Base-by-base conservation (phyloP, 495 filamentous ascomycete species). In the Ramalina intermedia region DNA sequence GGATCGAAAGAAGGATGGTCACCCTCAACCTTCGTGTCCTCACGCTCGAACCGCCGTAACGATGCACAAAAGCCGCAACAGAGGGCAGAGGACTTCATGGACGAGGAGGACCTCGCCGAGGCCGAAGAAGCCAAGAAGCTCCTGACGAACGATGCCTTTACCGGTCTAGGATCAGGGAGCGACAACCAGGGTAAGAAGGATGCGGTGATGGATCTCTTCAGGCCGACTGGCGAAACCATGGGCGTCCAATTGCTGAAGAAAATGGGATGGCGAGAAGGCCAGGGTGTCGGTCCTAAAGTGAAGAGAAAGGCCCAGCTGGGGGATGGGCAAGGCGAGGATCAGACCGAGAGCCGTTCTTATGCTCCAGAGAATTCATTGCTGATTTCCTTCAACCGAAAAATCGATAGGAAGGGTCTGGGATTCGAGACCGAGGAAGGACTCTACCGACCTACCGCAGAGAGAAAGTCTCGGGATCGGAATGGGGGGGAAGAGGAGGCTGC, bases 1-100 rank as follows among this genome's bases (percentile, higher is more conserved):
- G 93, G 91, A 26, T 94, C 87, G 7, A 96, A 96, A 66, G 90
- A 98, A 74, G 91, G 91, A 67, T 98, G 89, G 89, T 82, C 84
- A 12, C 91, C 91, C 7, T 73, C 86, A 12, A 82, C 84, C 6
- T 98, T 96, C 59, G 81, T 94, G 33, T 96, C 88, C 4, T 95
- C 91, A 36, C 84, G 91, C 0, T 65, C 79, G 37, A 85, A 85
- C 53, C 82, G 85, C 42, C 75, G 76, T 47, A 82, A 85, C 55
- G 80, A 90, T 68, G 72, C 64, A 21, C 49, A 67, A 13, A 69
- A 73, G 6, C 16, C 63, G 1, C 68, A 79, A 56, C 79, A 85
- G 61, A 79, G 79, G 27, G 73, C 80, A 8, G 90, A 96, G 57
- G 91, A 98, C 60, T 96, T 87, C 52, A 98, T 98, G 91, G 91